Conservation (phyloP, 2,329 filamentous ascomycete genomes). For the Cyphellophora europaea region DNA sequence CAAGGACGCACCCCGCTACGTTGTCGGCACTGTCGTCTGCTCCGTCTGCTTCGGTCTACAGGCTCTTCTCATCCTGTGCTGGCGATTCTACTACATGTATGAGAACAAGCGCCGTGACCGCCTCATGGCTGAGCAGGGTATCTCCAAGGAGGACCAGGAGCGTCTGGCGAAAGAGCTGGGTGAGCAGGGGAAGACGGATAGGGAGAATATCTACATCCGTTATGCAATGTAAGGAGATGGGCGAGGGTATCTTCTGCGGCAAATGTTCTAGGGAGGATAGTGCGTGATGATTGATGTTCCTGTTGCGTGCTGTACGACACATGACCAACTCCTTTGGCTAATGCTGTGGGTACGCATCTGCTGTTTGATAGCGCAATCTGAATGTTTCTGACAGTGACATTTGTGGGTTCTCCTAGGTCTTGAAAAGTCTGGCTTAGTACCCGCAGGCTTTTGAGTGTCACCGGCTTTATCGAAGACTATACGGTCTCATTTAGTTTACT, state of each 20-base stretch:
- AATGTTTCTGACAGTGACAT: too few species aligned
- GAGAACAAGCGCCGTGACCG: constrained; percentile 31
- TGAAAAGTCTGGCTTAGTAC: too few species aligned
- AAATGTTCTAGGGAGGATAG: too few species aligned
- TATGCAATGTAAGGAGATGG: constrained; percentile 5
- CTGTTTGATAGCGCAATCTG: too few species aligned
- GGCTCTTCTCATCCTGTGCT: constrained; percentile 28
- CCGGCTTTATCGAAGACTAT: too few species aligned
- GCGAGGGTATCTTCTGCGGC: neutral
- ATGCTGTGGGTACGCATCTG: too few species aligned
- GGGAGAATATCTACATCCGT: constrained; percentile 28
- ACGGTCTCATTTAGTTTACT: too few species aligned
- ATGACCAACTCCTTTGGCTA: too few species aligned
- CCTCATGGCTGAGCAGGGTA: constrained; percentile 20
- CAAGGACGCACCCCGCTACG: constrained; percentile 35
- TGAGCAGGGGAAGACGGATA: constrained; percentile 29
- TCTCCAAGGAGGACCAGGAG: constrained; percentile 27
- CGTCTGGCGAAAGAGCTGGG: constrained; percentile 25
- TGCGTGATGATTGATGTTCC: too few species aligned
- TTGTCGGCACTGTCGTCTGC: constrained; percentile 38
- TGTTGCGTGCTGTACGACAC: too few species aligned
- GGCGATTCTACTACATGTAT: constrained; percentile 32
- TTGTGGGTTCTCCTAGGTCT: too few species aligned
- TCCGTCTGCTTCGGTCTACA: constrained; percentile 30
- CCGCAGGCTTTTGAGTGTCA: too few species aligned